phyloP scores from a whole-genome alignment of 2,329 filamentous ascomycete genomes.

The Stemphylium beticola region DNA sequence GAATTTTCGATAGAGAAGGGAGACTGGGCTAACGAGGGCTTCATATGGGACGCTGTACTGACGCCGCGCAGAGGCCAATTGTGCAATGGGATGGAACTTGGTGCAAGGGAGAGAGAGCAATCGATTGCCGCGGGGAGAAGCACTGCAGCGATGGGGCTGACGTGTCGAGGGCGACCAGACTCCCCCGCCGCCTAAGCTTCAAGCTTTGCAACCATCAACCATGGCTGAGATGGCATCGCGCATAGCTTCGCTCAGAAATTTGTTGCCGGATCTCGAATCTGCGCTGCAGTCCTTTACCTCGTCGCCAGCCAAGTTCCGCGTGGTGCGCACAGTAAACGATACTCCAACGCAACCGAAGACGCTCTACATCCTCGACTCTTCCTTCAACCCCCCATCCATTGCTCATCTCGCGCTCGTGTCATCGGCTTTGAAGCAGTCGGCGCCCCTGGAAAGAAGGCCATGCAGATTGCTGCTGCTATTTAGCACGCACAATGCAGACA shows the following conservation, averaged over 20 bases:
- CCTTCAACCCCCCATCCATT: conserved; percentile 69
- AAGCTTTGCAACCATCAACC: background rate
- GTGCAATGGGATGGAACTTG: no score
- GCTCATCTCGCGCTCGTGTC: conserved; percentile 64
- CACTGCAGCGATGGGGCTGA: background rate
- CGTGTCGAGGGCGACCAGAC: background rate
- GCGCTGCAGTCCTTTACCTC: conserved; percentile 42
- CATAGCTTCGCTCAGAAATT: conserved; percentile 31
- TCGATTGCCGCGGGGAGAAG: no score
- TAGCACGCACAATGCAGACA: conserved; percentile 70
- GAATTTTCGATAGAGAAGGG: no score
- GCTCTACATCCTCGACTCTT: conserved; percentile 69
- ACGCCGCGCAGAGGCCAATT: no score
- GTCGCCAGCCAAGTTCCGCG: conserved; percentile 43
- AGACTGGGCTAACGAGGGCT: no score
- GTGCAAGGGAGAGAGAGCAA: no score
- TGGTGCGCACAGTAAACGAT: conserved; percentile 46
- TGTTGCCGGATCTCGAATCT: conserved; percentile 43
- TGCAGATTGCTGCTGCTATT: conserved; percentile 64
- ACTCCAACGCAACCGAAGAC: conserved; percentile 45
- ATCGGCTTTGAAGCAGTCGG: conserved; percentile 56
- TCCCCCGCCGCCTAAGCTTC: background rate
- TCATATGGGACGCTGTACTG: no score
- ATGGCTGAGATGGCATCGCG: conserved; percentile 39
- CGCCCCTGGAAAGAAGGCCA: conserved; percentile 43